Base-by-base conservation (phyloP, 208 protist genomes). In the Leishmania major region DNA sequence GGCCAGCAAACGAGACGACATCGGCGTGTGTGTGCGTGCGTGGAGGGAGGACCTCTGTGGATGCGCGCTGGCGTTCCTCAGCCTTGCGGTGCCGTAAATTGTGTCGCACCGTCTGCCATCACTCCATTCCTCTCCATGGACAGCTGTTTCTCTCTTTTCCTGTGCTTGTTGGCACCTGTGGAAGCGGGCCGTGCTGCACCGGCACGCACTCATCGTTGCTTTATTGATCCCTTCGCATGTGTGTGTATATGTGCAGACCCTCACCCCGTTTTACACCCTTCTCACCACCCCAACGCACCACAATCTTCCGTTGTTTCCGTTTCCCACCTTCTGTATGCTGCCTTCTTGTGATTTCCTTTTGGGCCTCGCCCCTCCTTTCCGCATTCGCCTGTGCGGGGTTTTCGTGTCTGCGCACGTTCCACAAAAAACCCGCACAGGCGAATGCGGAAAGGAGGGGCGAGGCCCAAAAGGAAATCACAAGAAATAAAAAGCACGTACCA, bases 201-300 rank as follows among this genome's bases (percentile, higher is more conserved):
- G 19, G 31, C 55, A 67, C 28, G 67, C 59, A 28, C 60, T 75
- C 40, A 53, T 75, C 60, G 47, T 83, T 64, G 13, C 43, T 69
- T 80, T 62, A 17, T 80, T 78, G 55, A 71, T 72, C 47, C 49
- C 15, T 8, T 77, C 62, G 28, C 15, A 22, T 40, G 31, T 40
- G 62, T 45, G 49, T 37, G 31, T 28, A 6, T 25, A 49, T 77
- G n/a, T 10, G n/a, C 49, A 62, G 57, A 62, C 25, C 17, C 57
- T 62, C 57, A n/a, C 22, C 25, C 25, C 57, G 17, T 62, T 25
- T 31, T 62, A 31, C 28, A 31, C 57, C 57, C 25, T 74, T 15
- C 51, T 55, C 17, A 13, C 51, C 25, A 15, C n/a, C 57, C 57
- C 57, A 62, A 19, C 51, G 51, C 17, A 55, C 51, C 13, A 55